phyloP scores from a whole-genome alignment of 495 filamentous ascomycete genomes.

The Penicillium crystallinum region DNA sequence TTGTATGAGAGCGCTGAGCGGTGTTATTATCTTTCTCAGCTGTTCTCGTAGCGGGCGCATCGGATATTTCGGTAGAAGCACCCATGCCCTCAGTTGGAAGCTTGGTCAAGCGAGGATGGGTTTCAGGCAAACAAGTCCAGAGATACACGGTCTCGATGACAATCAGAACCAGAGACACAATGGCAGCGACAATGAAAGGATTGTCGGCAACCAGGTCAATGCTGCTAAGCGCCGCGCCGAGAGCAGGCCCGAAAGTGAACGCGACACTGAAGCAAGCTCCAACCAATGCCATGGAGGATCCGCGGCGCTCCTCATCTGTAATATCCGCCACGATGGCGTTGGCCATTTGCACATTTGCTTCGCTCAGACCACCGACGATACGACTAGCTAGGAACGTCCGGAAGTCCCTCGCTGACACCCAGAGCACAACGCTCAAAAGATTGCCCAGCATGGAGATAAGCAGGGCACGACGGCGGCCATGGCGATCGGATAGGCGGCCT shows the following conservation, averaged over 20 bases:
- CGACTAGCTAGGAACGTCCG: slow-evolving; percentile 90
- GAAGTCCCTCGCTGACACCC: slow-evolving; percentile 90
- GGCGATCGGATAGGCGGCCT: slow-evolving; percentile 77
- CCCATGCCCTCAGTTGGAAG: slow-evolving; percentile 23
- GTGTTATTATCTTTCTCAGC: slow-evolving; percentile 7
- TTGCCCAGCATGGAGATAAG: slow-evolving; percentile 95
- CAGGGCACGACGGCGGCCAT: slow-evolving; percentile 84
- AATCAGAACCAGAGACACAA: slow-evolving; percentile 76
- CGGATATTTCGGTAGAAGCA: neutral
- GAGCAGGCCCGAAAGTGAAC: slow-evolving; percentile 90
- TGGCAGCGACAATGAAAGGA: slow-evolving; percentile 86
- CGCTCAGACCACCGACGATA: slow-evolving; percentile 86
- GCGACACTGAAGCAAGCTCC: slow-evolving; percentile 96
- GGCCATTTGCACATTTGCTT: slow-evolving; percentile 95
- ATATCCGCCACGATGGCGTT: slow-evolving; percentile 97
- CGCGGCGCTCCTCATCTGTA: slow-evolving; percentile 72
- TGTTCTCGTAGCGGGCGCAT: slow-evolving; percentile 2
- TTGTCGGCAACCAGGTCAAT: slow-evolving; percentile 75
- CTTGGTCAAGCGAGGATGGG: slow-evolving; percentile 54
- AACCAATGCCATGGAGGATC: slow-evolving; percentile 90
- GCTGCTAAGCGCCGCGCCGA: slow-evolving; percentile 77
- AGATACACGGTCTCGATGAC: slow-evolving; percentile 82
- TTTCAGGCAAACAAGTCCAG: slow-evolving; percentile 86
- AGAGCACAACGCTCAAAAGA: slow-evolving; percentile 84
- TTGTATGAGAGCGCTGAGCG: slow-evolving; percentile 49